phyloP scores from a whole-genome alignment of 2,329 filamentous ascomycete genomes.

The Aspergillus chevalieri region DNA sequence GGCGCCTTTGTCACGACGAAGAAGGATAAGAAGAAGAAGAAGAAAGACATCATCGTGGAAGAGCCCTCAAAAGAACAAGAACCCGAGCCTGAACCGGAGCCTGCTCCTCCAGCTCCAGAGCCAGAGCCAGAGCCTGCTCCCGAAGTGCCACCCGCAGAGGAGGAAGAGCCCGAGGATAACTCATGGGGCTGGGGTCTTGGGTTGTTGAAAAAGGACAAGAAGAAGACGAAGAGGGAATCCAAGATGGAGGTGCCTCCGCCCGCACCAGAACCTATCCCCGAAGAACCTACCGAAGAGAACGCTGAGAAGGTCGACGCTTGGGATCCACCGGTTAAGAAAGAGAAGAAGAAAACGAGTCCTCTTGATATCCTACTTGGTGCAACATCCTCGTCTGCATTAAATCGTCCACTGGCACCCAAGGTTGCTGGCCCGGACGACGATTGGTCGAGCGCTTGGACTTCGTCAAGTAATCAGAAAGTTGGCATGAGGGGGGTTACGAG shows the following conservation, averaged over 20 bases:
- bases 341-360: slow-evolving; percentile 23
- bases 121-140: slow-evolving; percentile 11
- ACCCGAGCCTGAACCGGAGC: slow-evolving; percentile 7
- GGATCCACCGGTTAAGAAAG: slow-evolving; percentile 21
- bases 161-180: neutral
- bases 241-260: slow-evolving; percentile 12
- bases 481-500: slow-evolving; percentile 35
- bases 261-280: slow-evolving; percentile 12
- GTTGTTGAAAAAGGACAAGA: slow-evolving; percentile 25
- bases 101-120: slow-evolving; percentile 8
- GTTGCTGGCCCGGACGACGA: slow-evolving; percentile 22
- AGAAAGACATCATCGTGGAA: slow-evolving; percentile 29
- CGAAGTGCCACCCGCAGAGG: too few species aligned
- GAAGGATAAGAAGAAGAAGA: slow-evolving; percentile 46
- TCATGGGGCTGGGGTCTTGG: slow-evolving; percentile 21
- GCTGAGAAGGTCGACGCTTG: slow-evolving; percentile 23
- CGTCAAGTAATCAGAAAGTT: slow-evolving; percentile 30
- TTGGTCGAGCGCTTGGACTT: slow-evolving; percentile 20
- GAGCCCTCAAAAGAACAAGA: slow-evolving; percentile 16
- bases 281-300: slow-evolving; percentile 14
- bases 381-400: slow-evolving; percentile 24
- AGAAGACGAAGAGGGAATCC: slow-evolving; percentile 23
- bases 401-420: slow-evolving; percentile 20
- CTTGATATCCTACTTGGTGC: neutral
- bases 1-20: slow-evolving; percentile 28